Percentiles rank a stretch among this genome's conserved stretches.
These are phyloP conservation scores for Stevia rebaudiana DNA, from an alignment of 140 eudicot genomes.

Conservation along the genomic window DNA sequence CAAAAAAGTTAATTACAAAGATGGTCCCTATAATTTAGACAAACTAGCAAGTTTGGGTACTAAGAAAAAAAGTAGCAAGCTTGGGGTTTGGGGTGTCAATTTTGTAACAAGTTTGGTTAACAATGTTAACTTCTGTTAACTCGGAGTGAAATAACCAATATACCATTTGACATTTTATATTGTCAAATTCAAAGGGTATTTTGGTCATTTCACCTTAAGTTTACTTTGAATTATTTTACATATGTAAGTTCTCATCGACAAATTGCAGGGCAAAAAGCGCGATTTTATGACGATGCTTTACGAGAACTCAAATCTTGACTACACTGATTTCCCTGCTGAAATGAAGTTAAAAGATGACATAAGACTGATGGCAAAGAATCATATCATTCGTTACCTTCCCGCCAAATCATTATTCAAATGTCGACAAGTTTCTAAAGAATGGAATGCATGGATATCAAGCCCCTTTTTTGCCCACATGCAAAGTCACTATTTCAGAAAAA, in stretches of 20 bases:
- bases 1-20: too few species aligned
- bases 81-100: too few species aligned
- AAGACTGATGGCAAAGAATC: slow-evolving; percentile 38
- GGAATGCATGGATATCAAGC: slow-evolving; percentile 32
- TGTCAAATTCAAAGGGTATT: too few species aligned
- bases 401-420: slow-evolving; percentile 48
- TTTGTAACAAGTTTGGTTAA: too few species aligned
- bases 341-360: slow-evolving; percentile 21
- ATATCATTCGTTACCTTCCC: slow-evolving; percentile 49
- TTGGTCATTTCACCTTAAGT: too few species aligned
- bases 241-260: neutral
- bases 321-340: slow-evolving; percentile 10
- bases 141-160: too few species aligned
- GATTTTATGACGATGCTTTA: slow-evolving; percentile 15
- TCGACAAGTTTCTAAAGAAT: slow-evolving; percentile 40
- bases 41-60: too few species aligned
- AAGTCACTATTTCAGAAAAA: slow-evolving; percentile 22
- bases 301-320: neutral
- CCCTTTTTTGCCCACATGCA: slow-evolving; percentile 45
- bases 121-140: too few species aligned
- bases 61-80: too few species aligned
- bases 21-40: too few species aligned
- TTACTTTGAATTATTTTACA: neutral
- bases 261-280: slow-evolving; percentile 24
- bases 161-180: too few species aligned